A percentile compares a stretch with the other conserved stretches of the same genome.
These are phyloP conservation scores for Fallopia convolvulus DNA, from an alignment of 148 eudicot genomes.

Conservation along the genomic window DNA sequence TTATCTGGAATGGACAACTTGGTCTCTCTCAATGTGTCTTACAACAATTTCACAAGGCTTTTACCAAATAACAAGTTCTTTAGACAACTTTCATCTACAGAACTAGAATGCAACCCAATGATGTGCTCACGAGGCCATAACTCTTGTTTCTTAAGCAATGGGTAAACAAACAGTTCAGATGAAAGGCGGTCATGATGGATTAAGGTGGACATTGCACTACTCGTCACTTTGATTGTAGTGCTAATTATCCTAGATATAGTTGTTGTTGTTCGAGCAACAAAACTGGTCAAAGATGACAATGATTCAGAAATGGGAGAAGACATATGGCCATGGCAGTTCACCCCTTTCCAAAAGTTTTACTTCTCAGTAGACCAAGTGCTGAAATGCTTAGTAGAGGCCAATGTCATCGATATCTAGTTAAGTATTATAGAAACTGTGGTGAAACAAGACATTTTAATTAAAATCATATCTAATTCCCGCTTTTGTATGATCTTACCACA, in stretches of 20 bases:
- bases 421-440: no score
- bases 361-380: slow-evolving; percentile 54
- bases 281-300: slow-evolving; percentile 30
- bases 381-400: slow-evolving; percentile 47
- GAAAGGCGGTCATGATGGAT: slow-evolving; percentile 29
- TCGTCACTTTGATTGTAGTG: slow-evolving; percentile 30
- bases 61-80: slow-evolving; percentile 76
- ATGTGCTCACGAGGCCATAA: slow-evolving; percentile 46
- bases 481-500: no score
- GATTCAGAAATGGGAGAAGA: slow-evolving; percentile 57
- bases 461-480: no score
- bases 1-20: slow-evolving; percentile 62
- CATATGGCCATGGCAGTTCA: slow-evolving; percentile 64
- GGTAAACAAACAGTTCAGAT: slow-evolving; percentile 11
- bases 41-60: slow-evolving; percentile 68
- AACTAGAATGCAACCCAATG: slow-evolving; percentile 58
- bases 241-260: slow-evolving; percentile 47
- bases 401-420: slow-evolving; percentile 35
- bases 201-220: slow-evolving; percentile 45
- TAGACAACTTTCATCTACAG: slow-evolving; percentile 49
- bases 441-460: no score
- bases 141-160: slow-evolving; percentile 44
- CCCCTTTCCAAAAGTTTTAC: slow-evolving; percentile 72
- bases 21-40: slow-evolving; percentile 70
- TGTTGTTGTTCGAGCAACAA: slow-evolving; percentile 36